A percentile compares a stretch with the other conserved stretches of the same genome.
These are phyloP conservation scores for Ophiostoma sp. DNA, from an alignment of 2,329 filamentous ascomycete genomes.

Conservation along the genomic window DNA sequence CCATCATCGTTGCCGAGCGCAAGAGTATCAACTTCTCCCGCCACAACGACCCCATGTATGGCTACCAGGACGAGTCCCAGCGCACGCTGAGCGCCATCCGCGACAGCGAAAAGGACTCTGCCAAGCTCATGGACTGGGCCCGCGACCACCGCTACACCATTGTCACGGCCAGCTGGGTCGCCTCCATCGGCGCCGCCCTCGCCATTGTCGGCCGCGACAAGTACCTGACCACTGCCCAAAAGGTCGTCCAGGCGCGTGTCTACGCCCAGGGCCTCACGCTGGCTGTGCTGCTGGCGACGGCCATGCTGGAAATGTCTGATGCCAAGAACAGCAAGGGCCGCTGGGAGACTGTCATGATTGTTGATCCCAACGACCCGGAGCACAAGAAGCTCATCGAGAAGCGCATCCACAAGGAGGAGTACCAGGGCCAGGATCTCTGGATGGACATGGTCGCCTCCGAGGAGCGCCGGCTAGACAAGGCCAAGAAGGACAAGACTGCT, in stretches of 20 bases:
- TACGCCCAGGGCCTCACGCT: slow-evolving; percentile 88
- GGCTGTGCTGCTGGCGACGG: slow-evolving; percentile 73
- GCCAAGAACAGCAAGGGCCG: slow-evolving; percentile 67
- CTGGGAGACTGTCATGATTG: slow-evolving; percentile 78
- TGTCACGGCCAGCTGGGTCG: slow-evolving; percentile 75
- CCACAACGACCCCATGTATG: slow-evolving; percentile 59
- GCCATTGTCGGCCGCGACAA: slow-evolving; percentile 71
- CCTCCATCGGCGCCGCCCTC: slow-evolving; percentile 69
- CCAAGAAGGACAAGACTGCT: slow-evolving; percentile 32
- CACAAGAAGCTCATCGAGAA: slow-evolving; percentile 82
- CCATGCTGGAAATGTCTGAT: slow-evolving; percentile 75
- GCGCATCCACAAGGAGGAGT: slow-evolving; percentile 79
- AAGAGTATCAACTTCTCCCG: slow-evolving; percentile 59
- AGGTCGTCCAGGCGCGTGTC: slow-evolving; percentile 88
- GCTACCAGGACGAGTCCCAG: slow-evolving; percentile 60
- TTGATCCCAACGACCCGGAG: slow-evolving; percentile 75
- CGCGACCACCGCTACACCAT: slow-evolving; percentile 79
- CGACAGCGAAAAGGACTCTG: slow-evolving; percentile 49
- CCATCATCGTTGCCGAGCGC: slow-evolving; percentile 85
- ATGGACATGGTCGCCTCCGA: slow-evolving; percentile 82
- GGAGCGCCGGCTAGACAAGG: slow-evolving; percentile 52
- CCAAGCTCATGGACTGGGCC: slow-evolving; percentile 64
- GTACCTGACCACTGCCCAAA: slow-evolving; percentile 70
- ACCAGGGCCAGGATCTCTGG: slow-evolving; percentile 89
- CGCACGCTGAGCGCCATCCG: slow-evolving; percentile 51